Percentiles rank a stretch among this genome's conserved stretches.
These are phyloP conservation scores for Colletotrichum trifolii DNA, from an alignment of 2,329 filamentous ascomycete species.

Conservation along the genomic window DNA sequence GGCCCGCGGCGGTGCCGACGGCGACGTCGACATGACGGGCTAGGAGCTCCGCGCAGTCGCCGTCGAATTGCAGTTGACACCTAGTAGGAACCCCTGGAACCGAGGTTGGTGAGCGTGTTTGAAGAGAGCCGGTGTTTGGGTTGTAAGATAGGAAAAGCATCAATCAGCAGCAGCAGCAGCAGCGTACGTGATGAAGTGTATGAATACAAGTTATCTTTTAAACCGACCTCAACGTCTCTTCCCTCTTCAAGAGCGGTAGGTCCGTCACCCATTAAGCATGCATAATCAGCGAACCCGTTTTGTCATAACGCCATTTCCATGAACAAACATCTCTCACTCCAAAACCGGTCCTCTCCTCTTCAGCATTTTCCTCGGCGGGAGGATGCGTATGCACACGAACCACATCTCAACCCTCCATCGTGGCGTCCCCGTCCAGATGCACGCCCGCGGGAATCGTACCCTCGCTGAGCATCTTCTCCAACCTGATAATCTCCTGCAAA, in stretches of 20 bases:
- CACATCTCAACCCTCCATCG: constrained; percentile 68
- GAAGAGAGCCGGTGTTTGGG: no score
- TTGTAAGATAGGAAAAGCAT: background rate
- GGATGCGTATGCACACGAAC: no score
- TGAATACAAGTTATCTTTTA: constrained; percentile 9
- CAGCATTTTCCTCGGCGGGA: background rate
- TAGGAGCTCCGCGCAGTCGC: constrained; percentile 43
- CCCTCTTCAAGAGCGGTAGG: background rate
- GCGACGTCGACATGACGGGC: constrained; percentile 70
- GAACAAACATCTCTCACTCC: background rate
- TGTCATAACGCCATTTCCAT: constrained; percentile 28
- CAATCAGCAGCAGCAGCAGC: background rate
- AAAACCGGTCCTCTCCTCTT: background rate
- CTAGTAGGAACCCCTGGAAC: no score
- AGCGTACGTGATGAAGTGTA: constrained; percentile 22
- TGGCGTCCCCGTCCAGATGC: constrained; percentile 59
- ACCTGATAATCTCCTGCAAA: constrained; percentile 85
- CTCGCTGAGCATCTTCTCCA: constrained; percentile 94
- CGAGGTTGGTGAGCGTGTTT: no score
- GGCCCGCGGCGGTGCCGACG: constrained; percentile 61
- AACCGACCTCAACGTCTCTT: background rate
- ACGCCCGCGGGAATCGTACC: constrained; percentile 82
- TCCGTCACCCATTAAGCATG: background rate
- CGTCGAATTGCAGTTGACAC: background rate
- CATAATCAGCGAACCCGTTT: constrained; percentile 6